Evolutionary conservation across 805 yeast genomes (phyloP), one percentile per base, ranked within the genome.

Genomic region (Metschnikowia picachoensis): DNA sequence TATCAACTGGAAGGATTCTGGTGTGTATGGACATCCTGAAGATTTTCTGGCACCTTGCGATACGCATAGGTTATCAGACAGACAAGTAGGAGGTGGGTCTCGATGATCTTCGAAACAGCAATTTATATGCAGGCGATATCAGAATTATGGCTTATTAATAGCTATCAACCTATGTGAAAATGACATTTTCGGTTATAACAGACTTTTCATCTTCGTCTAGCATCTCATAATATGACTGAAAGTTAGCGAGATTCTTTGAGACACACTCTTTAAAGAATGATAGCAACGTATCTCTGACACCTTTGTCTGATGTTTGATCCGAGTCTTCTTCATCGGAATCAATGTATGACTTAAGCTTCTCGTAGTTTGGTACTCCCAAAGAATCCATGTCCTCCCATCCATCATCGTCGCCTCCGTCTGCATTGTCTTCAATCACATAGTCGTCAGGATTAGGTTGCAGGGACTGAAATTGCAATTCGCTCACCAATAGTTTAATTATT

Each of bases 311-410:
- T 2, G 59, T 54, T 38, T 56, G 56, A 9, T 59, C 60, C 2
- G 62, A 67, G 13, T 60, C 63, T n/a, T 59, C 65, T 8, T 59
- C 71, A 12, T 62, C 70, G 2, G 72, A 71, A 32, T 71, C 77
- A 6, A 80, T 78, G 52, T 78, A 85, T 5, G 78, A 73, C 55
- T 79, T 76, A 43, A 86, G 60, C 48, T 82, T 83, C 20, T 82
- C 86, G 58, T 73, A 84, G 39, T 79, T 77, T 3, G 86, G 79
- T 1, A 74, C 78, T 1, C 83, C 86, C 36, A 79, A 67, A 41
- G 81, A 87, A 13, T 84, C 89, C 49, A 83, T 68, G 55, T 85
- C 94, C 56, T 87, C 94, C 91, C 94, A 85, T 34, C 70, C 78
- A n/a, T 62, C 74, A 30, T 58, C 68, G 13, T 58, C 79, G 13